These are phyloP conservation scores for Tilletia setariae DNA, from an alignment of 1,284 basidiomycete genomes.

Conservation along the genomic window DNA sequence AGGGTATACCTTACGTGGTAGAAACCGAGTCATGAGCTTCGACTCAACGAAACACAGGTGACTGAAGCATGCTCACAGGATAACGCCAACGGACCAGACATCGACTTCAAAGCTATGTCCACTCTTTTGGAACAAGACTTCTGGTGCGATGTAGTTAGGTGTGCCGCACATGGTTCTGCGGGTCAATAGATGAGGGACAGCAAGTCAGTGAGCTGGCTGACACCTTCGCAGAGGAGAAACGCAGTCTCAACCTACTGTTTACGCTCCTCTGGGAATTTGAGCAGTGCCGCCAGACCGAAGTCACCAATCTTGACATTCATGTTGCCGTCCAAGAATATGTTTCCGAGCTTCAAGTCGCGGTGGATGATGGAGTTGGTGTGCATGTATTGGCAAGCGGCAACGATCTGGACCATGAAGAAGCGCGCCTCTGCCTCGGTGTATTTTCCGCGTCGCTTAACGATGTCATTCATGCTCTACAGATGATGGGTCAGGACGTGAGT, in stretches of 20 bases:
- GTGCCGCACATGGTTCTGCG: conserved; percentile 87
- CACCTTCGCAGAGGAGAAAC: neutral
- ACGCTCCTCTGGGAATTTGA: conserved; percentile 90
- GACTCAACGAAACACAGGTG: neutral
- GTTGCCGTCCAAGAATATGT: conserved; percentile 83
- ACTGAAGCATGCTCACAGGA: conserved; percentile 58
- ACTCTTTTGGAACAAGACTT: conserved; percentile 89
- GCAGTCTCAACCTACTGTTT: conserved; percentile 67
- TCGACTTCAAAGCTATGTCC: conserved; percentile 98
- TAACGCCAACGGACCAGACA: conserved; percentile 95
- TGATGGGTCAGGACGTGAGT: neutral
- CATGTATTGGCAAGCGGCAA: conserved; percentile 95
- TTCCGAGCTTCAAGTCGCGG: conserved; percentile 71
- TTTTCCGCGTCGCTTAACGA: conserved; percentile 79
- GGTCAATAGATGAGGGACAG: neutral
- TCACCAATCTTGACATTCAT: conserved; percentile 98
- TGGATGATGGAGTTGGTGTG: conserved; percentile 80
- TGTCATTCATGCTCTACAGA: conserved; percentile 70
- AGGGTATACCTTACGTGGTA: conserved; percentile 68
- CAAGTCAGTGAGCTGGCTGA: neutral
- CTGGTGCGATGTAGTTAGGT: conserved; percentile 97
- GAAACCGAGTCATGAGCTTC: neutral
- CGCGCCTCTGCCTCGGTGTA: conserved; percentile 90
- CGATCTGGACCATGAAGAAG: conserved; percentile 87
- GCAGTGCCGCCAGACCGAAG: conserved; percentile 92